These are phyloP conservation scores for Backusella australiensis DNA, from an alignment of 192 early-diverging fungal genomes.

Conservation along the genomic window DNA sequence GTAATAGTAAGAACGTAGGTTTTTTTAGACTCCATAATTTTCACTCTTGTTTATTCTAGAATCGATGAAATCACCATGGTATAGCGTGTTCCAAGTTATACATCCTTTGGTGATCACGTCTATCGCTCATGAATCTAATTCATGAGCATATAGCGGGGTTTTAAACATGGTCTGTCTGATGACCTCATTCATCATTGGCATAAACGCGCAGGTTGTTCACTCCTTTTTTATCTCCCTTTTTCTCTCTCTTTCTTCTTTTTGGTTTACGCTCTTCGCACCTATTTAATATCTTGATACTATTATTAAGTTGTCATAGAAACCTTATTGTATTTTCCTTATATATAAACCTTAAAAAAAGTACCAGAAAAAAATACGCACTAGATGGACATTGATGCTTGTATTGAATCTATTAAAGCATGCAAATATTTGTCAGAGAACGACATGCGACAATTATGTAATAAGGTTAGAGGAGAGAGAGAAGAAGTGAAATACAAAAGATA, in stretches of 20 bases:
- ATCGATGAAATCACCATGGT: too few species aligned
- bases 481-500: slow-evolving; percentile 1
- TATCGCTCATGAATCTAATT: too few species aligned
- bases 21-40: too few species aligned
- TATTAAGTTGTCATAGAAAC: neutral
- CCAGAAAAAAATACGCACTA: neutral
- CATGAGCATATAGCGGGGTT: neutral
- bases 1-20: too few species aligned
- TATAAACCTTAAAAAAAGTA: neutral
- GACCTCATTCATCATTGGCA: slow-evolving; percentile 1
- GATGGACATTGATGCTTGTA: slow-evolving; percentile 78
- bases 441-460: slow-evolving; percentile 95
- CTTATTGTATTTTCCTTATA: neutral
- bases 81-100: too few species aligned
- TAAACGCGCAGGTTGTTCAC: slow-evolving; percentile 1
- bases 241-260: neutral
- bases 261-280: neutral
- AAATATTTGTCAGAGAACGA: slow-evolving; percentile 91
- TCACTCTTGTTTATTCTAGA: too few species aligned
- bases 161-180: neutral
- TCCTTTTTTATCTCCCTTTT: neutral
- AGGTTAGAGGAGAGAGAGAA: slow-evolving; percentile 48
- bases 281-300: neutral
- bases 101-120: too few species aligned
- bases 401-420: slow-evolving; percentile 86